Conservation (phyloP, 2,329 filamentous ascomycete genomes). For the Cladophialophora psammophila region DNA sequence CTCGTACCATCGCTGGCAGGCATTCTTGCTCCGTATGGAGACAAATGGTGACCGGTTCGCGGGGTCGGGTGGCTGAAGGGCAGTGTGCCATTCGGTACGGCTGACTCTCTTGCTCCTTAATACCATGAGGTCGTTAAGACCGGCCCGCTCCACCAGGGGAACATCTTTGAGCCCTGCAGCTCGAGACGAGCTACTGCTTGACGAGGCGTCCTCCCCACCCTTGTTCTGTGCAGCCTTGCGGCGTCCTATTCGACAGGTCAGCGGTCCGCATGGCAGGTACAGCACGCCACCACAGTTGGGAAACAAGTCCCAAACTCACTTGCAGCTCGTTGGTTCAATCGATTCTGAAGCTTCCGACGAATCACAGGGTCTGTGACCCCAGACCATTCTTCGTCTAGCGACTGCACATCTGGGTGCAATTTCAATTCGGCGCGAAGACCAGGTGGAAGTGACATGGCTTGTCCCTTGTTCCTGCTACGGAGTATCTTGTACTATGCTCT, state of each 20-base stretch:
- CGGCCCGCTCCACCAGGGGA: constrained; percentile 13
- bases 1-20: constrained; percentile 29
- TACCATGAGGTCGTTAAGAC: constrained; percentile 22
- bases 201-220: neutral
- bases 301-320: constrained; percentile 20
- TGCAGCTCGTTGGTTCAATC: constrained; percentile 55
- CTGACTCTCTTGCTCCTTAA: constrained; percentile 10
- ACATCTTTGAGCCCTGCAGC: constrained; percentile 8
- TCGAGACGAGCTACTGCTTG: constrained; percentile 9
- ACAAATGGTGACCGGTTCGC: constrained; percentile 22
- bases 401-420: constrained; percentile 36
- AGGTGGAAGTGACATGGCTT: constrained; percentile 17
- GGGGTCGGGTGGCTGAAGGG: neutral
- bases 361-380: constrained; percentile 53
- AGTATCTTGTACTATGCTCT: neutral
- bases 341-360: constrained; percentile 54
- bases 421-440: constrained; percentile 31
- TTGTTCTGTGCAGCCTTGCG: constrained; percentile 33
- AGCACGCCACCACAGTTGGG: neutral
- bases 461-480: neutral
- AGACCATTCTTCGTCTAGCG: constrained; percentile 56
- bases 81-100: constrained; percentile 19
- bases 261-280: constrained; percentile 16
- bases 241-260: constrained; percentile 34
- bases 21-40: constrained; percentile 27